These are phyloP conservation scores for Beauveria sp. DNA, from an alignment of 2,329 filamentous ascomycete genomes.

Conservation along the genomic window DNA sequence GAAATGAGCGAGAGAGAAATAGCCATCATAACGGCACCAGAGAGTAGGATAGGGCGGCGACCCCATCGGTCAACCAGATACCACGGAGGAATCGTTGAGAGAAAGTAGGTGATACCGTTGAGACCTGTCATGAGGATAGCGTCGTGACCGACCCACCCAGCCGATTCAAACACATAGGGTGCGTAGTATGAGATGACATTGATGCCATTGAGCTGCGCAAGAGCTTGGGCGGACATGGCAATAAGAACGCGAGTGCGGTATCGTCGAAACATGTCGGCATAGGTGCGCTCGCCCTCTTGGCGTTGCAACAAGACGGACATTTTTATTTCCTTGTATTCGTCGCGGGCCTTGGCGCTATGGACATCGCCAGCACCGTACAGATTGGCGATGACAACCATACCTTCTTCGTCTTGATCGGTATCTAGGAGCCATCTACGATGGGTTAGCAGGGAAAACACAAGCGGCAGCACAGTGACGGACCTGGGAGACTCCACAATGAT, in stretches of 20 bases:
- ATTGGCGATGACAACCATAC: slow-evolving; percentile 96
- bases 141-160: slow-evolving; percentile 85
- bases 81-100: slow-evolving; percentile 93
- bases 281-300: slow-evolving; percentile 89
- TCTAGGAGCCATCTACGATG: slow-evolving; percentile 79
- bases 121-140: slow-evolving; percentile 97
- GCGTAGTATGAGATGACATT: slow-evolving; percentile 99
- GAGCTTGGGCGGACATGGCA: slow-evolving; percentile 93
- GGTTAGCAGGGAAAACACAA: slow-evolving; percentile 21
- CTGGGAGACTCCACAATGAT: slow-evolving; percentile 94
- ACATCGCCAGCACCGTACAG: slow-evolving; percentile 94
- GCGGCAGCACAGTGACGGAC: slow-evolving; percentile 38
- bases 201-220: slow-evolving; percentile 96
- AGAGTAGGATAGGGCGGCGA: slow-evolving; percentile 79
- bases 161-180: slow-evolving; percentile 90
- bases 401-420: slow-evolving; percentile 96
- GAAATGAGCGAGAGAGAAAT: slow-evolving; percentile 83
- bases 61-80: slow-evolving; percentile 93
- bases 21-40: slow-evolving; percentile 82
- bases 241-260: slow-evolving; percentile 93
- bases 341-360: slow-evolving; percentile 82
- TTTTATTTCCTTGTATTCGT: slow-evolving; percentile 98
- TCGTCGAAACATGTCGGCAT: slow-evolving; percentile 87
- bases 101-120: slow-evolving; percentile 81
- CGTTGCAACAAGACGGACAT: slow-evolving; percentile 91